These are phyloP conservation scores for Aspergillus flavus DNA, from an alignment of 2,329 filamentous ascomycete species.

Conservation along the genomic window DNA sequence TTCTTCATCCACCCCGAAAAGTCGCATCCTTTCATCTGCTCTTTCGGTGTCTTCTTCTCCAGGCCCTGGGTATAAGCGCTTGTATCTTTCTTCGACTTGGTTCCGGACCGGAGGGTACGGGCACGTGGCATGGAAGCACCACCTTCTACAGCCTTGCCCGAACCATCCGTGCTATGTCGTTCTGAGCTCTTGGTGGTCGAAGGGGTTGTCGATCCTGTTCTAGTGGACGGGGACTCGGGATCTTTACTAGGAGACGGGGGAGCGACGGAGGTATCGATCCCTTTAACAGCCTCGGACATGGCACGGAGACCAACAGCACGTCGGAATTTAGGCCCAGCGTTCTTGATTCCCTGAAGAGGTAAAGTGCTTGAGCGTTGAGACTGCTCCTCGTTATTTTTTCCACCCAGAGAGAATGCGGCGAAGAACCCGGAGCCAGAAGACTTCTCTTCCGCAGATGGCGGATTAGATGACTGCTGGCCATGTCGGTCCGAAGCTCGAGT, in stretches of 20 bases:
- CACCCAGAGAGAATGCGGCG: constrained; percentile 51
- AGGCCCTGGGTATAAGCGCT: constrained; percentile 90
- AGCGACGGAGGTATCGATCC: constrained; percentile 45
- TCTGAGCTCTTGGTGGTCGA: constrained; percentile 74
- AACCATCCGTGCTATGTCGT: constrained; percentile 70
- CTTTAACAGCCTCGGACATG: constrained; percentile 73
- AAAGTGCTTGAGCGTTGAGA: constrained; percentile 53
- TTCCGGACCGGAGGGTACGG: constrained; percentile 53
- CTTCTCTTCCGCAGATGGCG: constrained; percentile 56
- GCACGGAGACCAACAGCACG: constrained; percentile 73
- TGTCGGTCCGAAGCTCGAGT: constrained; percentile 54
- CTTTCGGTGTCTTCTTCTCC: constrained; percentile 75
- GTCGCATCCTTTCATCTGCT: constrained; percentile 84
- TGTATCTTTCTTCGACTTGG: constrained; percentile 87
- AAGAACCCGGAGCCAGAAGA: constrained; percentile 45
- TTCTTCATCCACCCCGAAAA: constrained; percentile 99
- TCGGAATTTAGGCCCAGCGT: constrained; percentile 61
- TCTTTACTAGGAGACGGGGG: constrained; percentile 53
- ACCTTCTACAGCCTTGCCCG: constrained; percentile 52
- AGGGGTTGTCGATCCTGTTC: constrained; percentile 73
- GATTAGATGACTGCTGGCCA: constrained; percentile 53
- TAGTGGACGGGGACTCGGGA: constrained; percentile 65
- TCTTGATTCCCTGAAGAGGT: constrained; percentile 54
- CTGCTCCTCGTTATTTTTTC: constrained; percentile 51
- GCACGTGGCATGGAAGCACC: constrained; percentile 51